Conservation (phyloP, 305 asterid species). For the Fraxinus nigra region DNA sequence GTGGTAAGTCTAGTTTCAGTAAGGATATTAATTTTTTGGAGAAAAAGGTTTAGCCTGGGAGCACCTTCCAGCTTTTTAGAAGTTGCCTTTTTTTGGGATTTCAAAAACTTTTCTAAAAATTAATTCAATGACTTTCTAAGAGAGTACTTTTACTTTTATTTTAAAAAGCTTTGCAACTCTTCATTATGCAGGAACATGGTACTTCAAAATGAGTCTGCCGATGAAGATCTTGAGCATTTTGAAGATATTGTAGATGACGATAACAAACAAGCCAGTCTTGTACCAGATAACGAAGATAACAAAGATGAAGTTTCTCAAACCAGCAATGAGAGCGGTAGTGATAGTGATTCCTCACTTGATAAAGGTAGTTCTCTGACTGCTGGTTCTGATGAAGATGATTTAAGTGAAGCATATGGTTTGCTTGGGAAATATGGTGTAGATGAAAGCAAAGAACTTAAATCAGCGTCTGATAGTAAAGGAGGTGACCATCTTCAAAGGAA, state of each 20-base stretch:
- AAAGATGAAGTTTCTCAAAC: slow-evolving; percentile 33
- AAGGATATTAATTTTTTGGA: background rate
- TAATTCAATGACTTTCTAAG: background rate
- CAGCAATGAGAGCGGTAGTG: slow-evolving; percentile 31
- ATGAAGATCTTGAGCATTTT: slow-evolving; percentile 92
- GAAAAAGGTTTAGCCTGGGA: background rate
- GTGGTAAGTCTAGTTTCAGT: slow-evolving; percentile 53
- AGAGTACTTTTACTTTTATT: background rate
- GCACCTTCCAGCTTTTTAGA: background rate
- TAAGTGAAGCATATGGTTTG: slow-evolving; percentile 42
- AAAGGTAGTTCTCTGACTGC: slow-evolving; percentile 44
- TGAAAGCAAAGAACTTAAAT: slow-evolving; percentile 33
- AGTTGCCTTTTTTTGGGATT: background rate
- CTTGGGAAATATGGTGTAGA: slow-evolving; percentile 33
- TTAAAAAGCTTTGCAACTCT: slow-evolving; percentile 2
- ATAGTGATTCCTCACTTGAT: slow-evolving; percentile 39
- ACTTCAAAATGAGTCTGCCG: slow-evolving; percentile 71
- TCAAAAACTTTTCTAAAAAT: background rate
- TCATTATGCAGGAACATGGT: slow-evolving; percentile 66
- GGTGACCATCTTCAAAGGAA: slow-evolving; percentile 26
- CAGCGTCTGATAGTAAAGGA: slow-evolving; percentile 25
- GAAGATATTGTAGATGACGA: slow-evolving; percentile 66
- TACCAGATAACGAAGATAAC: slow-evolving; percentile 24
- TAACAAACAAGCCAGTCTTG: slow-evolving; percentile 30
- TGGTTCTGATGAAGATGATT: slow-evolving; percentile 47